Evolutionary conservation across 1,139 yeast genomes (phyloP).

Genomic region (Taphrina sp.): DNA sequence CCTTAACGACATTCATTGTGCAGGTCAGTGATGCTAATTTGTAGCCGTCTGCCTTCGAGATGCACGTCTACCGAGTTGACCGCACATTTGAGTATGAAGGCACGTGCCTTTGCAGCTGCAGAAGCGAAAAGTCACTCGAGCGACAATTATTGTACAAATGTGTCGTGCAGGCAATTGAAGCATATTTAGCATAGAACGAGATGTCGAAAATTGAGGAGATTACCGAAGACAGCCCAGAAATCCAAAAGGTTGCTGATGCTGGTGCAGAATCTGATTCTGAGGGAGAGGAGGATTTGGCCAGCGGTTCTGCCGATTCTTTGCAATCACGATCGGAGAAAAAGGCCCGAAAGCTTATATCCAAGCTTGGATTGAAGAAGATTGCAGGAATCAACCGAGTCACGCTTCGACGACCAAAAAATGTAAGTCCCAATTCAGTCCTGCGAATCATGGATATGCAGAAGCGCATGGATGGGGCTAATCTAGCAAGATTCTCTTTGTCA

Average conservation of each 20-base stretch:
- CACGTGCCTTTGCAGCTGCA: too few relatives aligned
- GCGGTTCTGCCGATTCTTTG: conserved; percentile 20
- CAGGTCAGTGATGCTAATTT: too few relatives aligned
- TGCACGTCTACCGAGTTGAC: too few relatives aligned
- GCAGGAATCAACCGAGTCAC: conserved; percentile 95
- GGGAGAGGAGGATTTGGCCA: conserved; percentile 27
- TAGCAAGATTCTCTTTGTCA: conserved; percentile 62
- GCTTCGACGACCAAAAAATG: conserved; percentile 90
- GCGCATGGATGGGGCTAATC: background rate
- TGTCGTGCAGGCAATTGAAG: too few relatives aligned
- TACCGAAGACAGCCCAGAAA: conserved; percentile 24
- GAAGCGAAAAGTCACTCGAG: too few relatives aligned
- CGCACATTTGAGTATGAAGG: too few relatives aligned
- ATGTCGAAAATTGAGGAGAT: conserved; percentile 32
- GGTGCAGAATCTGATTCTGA: conserved; percentile 24
- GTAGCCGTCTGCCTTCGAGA: too few relatives aligned
- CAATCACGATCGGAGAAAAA: conserved; percentile 84
- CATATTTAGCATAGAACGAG: too few relatives aligned
- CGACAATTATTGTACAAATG: too few relatives aligned
- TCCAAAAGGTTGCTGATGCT: conserved; percentile 24
- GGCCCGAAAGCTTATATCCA: conserved; percentile 88
- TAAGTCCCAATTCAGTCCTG: conserved; percentile 39
- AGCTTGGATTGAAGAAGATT: conserved; percentile 86
- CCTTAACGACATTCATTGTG: too few relatives aligned
- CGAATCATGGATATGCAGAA: background rate